These are phyloP conservation scores for Buxus sempervirens DNA, from an alignment of 164 flowering plant species.

Conservation along the genomic window DNA sequence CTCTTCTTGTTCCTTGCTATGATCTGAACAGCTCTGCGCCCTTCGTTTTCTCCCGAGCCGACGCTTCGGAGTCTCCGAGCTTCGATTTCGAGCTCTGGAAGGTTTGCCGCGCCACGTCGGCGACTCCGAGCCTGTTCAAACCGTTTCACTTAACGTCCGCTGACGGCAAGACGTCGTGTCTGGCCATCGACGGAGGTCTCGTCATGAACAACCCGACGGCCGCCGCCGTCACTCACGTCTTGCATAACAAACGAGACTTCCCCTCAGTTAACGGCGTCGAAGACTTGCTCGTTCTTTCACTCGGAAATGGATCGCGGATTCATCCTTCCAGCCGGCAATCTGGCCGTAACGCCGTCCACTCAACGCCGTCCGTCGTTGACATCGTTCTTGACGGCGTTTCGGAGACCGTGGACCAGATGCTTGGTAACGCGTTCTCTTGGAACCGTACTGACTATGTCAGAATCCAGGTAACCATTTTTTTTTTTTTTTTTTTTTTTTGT, in stretches of 20 bases:
- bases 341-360: conserved; percentile 33
- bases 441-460: conserved; percentile 61
- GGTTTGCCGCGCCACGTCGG: conserved; percentile 66
- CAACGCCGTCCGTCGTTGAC: conserved; percentile 41
- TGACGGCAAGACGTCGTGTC: conserved; percentile 61
- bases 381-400: conserved; percentile 66
- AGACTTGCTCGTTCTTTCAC: conserved; percentile 57
- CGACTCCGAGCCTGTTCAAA: conserved; percentile 54
- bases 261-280: conserved; percentile 61
- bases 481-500: not conserved
- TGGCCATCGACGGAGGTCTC: conserved; percentile 65
- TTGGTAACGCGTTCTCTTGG: conserved; percentile 72
- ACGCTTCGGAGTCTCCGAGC: conserved; percentile 60
- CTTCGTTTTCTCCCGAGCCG: conserved; percentile 74
- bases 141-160: conserved; percentile 47
- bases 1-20: conserved; percentile 64
- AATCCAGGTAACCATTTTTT: conserved; percentile 43
- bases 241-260: conserved; percentile 63
- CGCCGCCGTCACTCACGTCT: conserved; percentile 67
- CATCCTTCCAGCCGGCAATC: conserved; percentile 10
- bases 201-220: conserved; percentile 84
- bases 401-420: conserved; percentile 66
- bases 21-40: conserved; percentile 68
- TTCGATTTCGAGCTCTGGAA: conserved; percentile 69
- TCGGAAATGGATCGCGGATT: conserved; percentile 47